Conservation (phyloP, 257 asterid genomes). For the Ocimum tenuiflorum region DNA sequence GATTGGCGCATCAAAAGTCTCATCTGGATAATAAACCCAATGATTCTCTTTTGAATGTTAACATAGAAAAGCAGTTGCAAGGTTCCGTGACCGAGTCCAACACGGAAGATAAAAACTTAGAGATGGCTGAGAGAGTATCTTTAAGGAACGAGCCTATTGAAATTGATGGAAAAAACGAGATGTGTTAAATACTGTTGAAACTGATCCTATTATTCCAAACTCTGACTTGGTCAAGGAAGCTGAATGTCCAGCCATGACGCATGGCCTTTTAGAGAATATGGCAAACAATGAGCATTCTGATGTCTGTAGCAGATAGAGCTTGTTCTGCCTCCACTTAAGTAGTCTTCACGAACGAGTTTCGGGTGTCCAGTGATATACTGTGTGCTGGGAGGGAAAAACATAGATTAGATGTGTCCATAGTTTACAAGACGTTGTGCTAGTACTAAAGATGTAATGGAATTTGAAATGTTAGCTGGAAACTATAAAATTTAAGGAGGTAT, state of each 20-base stretch:
- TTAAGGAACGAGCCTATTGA: constrained; percentile 23
- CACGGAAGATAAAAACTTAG: constrained; percentile 25
- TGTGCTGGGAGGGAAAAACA: constrained; percentile 34
- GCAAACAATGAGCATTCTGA: constrained; percentile 23
- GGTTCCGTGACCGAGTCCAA: constrained; percentile 26
- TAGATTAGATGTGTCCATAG: constrained; percentile 31
- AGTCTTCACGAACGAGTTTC: constrained; percentile 19
- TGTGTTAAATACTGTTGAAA: constrained; percentile 23
- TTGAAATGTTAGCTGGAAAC: constrained; percentile 31
- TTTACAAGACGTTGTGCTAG: constrained; percentile 32
- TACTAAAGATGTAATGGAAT: constrained; percentile 26
- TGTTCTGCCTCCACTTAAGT: constrained; percentile 25
- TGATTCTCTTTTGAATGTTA: constrained; percentile 19
- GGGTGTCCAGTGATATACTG: constrained; percentile 33
- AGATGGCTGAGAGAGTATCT: constrained; percentile 19
- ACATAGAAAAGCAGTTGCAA: constrained; percentile 31
- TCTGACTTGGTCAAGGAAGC: constrained; percentile 21
- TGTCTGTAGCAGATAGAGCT: constrained; percentile 29
- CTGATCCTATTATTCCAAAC: constrained; percentile 19
- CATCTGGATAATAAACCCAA: constrained; percentile 25
- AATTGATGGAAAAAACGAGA: constrained; percentile 20
- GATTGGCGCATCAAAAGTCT: constrained; percentile 19
- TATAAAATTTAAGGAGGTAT: constrained; percentile 15
- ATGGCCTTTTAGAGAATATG: constrained; percentile 30
- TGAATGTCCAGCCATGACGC: constrained; percentile 23